Base-by-base conservation (phyloP, 208 protist genomes). In the Trypanosoma mega region DNA sequence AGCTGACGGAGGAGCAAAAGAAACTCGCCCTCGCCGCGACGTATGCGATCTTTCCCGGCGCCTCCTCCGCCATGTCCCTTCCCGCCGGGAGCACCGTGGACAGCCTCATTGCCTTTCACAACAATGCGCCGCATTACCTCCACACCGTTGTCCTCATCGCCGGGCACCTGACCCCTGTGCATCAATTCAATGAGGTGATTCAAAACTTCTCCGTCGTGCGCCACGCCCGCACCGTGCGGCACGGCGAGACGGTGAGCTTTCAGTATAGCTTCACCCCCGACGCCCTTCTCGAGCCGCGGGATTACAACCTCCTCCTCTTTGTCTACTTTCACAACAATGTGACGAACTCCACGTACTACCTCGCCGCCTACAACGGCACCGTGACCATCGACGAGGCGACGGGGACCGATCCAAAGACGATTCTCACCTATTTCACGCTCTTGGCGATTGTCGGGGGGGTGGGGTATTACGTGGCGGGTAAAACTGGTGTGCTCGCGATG, bases 201-300 rank as follows among this genome's bases (percentile, higher is more conserved):
- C 88, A 94, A 72, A 97, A 97, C 84, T 97, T 97, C 57, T 94
- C 87, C 7, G 78, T 85, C 36, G 74, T 92, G 20, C 81, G 82
- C 41, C 80, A 94, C 45, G 87, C 71, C 2, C 84, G 88, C 47
- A 66, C 49, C 21, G 83, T 97, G 20, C 46, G 47, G 41, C 69
- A 57, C 23, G 47, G 56, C 3, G 86, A 97, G 63, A 83, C 82
- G 12, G 72, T 74, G 31, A 93, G 69, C 44, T 77, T 97, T 61
- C 74, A 83, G 1, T 97, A 94, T 71, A 82, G 46, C 49, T 92
- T 97, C 68, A 87, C 71, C 21, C 78, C 87, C 16, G 70, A 90
- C 46, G 60, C 57, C 0, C 56, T 71, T 46, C 61, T 94, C 2
- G 91, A 97, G 73, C 78, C 86, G 0, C 74, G 76, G 2, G 76